Conservation (phyloP, 2,329 filamentous ascomycete genomes). For the Xylaria sp. region DNA sequence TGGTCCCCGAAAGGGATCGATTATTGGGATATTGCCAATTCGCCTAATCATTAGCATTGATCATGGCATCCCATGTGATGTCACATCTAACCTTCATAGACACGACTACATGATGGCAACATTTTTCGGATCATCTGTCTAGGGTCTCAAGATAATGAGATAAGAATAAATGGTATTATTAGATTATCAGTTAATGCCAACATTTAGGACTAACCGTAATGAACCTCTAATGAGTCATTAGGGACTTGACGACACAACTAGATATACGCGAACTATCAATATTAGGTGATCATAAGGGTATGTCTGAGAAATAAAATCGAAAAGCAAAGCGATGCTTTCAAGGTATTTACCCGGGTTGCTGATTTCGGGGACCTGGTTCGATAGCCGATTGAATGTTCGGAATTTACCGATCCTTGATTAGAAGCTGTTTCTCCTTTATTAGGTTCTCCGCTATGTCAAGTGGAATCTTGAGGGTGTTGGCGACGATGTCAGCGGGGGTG, state of each 20-base stretch:
- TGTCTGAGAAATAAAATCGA: background rate
- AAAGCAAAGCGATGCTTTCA: background rate
- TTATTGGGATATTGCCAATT: background rate
- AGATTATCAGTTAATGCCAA: slow-evolving; percentile 1
- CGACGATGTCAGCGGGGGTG: slow-evolving; percentile 71
- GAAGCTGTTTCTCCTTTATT: slow-evolving; percentile 73
- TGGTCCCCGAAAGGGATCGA: background rate
- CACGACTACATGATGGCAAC: too few relatives aligned
- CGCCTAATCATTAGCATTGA: too few relatives aligned
- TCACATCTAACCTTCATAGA: background rate
- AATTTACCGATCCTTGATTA: slow-evolving; percentile 52
- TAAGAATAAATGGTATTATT: background rate
- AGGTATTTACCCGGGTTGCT: background rate
- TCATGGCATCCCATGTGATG: too few relatives aligned
- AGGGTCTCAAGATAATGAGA: background rate
- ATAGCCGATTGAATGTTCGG: too few relatives aligned
- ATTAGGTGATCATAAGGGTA: background rate
- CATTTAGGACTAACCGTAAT: background rate
- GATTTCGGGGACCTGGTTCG: background rate
- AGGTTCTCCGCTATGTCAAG: slow-evolving; percentile 65
- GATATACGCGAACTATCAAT: background rate
- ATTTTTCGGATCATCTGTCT: background rate
- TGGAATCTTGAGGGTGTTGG: slow-evolving; percentile 68
- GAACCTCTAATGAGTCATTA: background rate
- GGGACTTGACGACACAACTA: background rate